Conservation (phyloP, 2,329 filamentous ascomycete species). For the Paramyrothecium sp. region DNA sequence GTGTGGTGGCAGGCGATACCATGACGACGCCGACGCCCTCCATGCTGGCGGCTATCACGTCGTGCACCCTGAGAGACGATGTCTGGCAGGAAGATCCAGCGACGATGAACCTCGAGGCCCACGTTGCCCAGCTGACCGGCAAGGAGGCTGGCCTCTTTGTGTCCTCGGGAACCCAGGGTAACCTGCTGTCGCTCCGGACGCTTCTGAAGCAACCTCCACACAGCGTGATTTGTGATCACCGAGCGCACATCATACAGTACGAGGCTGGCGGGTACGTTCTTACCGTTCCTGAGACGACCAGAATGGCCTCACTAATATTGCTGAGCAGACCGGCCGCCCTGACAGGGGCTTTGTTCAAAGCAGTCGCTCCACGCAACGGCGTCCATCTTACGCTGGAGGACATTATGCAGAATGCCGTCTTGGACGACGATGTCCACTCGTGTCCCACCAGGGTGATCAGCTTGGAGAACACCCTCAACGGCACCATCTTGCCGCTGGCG, state of each 20-base stretch:
- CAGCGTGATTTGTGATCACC: conserved; percentile 73
- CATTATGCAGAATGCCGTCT: conserved; percentile 61
- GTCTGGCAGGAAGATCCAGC: conserved; percentile 79
- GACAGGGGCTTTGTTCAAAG: conserved; percentile 67
- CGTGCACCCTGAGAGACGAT: conserved; percentile 77
- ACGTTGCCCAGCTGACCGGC: conserved; percentile 69
- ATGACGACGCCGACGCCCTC: conserved; percentile 72
- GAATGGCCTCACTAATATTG: too few relatives aligned
- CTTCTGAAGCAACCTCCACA: conserved; percentile 80
- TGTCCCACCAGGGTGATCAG: conserved; percentile 81
- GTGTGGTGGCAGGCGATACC: conserved; percentile 39
- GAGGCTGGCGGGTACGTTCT: conserved; percentile 57
- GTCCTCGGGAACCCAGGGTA: conserved; percentile 90
- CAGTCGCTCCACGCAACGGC: conserved; percentile 68
- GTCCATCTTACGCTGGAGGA: conserved; percentile 76
- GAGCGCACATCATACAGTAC: conserved; percentile 72
- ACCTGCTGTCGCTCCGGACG: conserved; percentile 78
- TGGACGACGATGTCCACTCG: conserved; percentile 70
- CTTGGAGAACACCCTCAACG: conserved; percentile 82
- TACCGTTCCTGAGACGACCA: too few relatives aligned
- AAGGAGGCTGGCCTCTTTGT: conserved; percentile 80
- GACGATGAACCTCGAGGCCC: conserved; percentile 72
- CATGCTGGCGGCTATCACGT: conserved; percentile 78
- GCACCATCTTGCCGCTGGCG: conserved; percentile 72
- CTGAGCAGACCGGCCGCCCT: conserved; percentile 30